Percentiles rank a stretch among this genome's conserved stretches.
Evolutionary conservation across 164 flowering plant species (phyloP).

Genomic region (Sextonia rubra): DNA sequence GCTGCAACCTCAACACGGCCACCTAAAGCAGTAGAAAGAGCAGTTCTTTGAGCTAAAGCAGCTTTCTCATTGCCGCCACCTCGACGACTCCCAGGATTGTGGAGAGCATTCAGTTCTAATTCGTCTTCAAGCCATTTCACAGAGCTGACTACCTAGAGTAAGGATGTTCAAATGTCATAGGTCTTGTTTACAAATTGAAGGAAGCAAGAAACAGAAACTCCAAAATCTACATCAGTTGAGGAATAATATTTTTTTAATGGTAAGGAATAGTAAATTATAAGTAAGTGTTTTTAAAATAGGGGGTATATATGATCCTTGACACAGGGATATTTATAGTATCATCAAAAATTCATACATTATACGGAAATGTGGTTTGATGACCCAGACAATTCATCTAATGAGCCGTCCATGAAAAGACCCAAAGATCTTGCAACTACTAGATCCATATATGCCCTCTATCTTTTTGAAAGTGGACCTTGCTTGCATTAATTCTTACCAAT

Average conservation of each 20-base stretch:
- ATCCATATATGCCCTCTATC: too few species aligned
- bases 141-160: conserved; percentile 87
- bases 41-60: conserved; percentile 82
- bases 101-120: conserved; percentile 97
- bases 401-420: too few species aligned
- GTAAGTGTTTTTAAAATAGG: neutral
- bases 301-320: neutral
- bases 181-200: neutral
- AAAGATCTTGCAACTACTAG: too few species aligned
- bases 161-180: neutral
- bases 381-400: too few species aligned
- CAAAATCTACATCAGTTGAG: neutral
- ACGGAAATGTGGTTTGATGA: too few species aligned
- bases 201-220: neutral
- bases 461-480: too few species aligned
- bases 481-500: too few species aligned
- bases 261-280: too few species aligned
- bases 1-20: conserved; percentile 86
- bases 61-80: conserved; percentile 97
- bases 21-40: conserved; percentile 95
- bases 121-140: conserved; percentile 99
- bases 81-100: conserved; percentile 91
- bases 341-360: too few species aligned
- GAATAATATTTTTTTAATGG: too few species aligned
- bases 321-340: neutral